These are phyloP conservation scores for Chalara sp. DNA, from an alignment of 2,329 filamentous ascomycete genomes.

Conservation along the genomic window DNA sequence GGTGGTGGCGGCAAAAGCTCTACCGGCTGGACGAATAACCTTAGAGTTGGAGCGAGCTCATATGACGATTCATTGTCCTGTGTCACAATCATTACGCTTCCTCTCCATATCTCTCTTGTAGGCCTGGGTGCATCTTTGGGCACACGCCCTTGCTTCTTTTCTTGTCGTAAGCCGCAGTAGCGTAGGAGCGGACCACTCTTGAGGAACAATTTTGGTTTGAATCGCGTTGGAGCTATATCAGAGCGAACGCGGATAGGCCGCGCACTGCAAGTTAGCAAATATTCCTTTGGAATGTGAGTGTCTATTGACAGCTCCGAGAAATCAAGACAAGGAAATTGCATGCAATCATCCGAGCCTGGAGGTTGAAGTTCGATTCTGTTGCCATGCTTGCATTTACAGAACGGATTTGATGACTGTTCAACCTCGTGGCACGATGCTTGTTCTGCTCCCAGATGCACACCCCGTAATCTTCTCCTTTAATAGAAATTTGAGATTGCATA, in stretches of 20 bases:
- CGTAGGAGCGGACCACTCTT: conserved; percentile 87
- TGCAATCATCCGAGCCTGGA: no score
- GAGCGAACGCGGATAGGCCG: conserved; percentile 28
- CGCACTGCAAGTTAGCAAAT: conserved; percentile 29
- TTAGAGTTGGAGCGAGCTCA: conserved; percentile 69
- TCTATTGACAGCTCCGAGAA: no score
- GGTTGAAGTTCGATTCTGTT: no score
- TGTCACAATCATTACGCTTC: conserved; percentile 93
- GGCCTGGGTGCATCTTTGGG: conserved; percentile 26
- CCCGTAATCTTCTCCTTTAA: conserved; percentile 9
- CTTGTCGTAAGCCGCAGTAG: conserved; percentile 74
- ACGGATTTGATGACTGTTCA: no score
- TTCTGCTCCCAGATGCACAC: conserved; percentile 12
- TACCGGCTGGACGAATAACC: conserved; percentile 82
- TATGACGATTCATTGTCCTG: conserved; percentile 79
- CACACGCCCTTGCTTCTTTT: conserved; percentile 39
- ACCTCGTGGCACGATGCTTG: background rate
- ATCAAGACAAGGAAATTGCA: no score
- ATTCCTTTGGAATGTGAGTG: conserved; percentile 8
- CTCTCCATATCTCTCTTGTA: conserved; percentile 82
- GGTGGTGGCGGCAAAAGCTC: conserved; percentile 76
- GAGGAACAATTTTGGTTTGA: conserved; percentile 77
- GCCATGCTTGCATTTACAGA: no score
- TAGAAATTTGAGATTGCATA: conserved; percentile 27
- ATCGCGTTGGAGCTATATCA: conserved; percentile 51